Evolutionary conservation across 1,284 basidiomycete species (phyloP).

Genomic region (Ceratorhiza oryzae-sativae): DNA sequence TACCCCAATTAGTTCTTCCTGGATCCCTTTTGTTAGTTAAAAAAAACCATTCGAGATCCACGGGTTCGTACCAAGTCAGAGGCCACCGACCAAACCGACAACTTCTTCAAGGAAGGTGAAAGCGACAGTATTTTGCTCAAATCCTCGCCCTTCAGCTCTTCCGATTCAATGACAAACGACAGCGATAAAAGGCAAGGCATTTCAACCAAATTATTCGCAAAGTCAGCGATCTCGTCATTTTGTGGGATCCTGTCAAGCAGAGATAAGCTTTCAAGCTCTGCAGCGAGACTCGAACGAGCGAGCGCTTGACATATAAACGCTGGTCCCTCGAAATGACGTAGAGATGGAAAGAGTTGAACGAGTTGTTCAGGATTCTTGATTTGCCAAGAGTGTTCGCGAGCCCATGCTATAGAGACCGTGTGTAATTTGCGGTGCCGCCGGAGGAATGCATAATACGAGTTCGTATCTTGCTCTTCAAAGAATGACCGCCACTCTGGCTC

Average conservation of each 20-base stretch:
- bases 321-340: conserved; percentile 23
- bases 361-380: neutral
- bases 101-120: neutral
- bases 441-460: neutral
- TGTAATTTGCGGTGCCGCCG: neutral
- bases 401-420: conserved; percentile 5
- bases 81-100: neutral
- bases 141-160: neutral
- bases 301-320: conserved; percentile 15
- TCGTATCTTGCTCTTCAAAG: neutral
- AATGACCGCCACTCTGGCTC: conserved; percentile 1
- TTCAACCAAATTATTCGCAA: neutral
- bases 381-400: conserved; percentile 1
- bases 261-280: conserved; percentile 13
- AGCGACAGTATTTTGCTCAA: neutral
- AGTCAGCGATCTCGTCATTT: neutral
- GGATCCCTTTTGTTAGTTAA: neutral
- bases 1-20: neutral
- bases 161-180: neutral
- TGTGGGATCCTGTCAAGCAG: neutral
- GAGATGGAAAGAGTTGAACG: conserved; percentile 7
- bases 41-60: neutral
- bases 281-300: neutral
- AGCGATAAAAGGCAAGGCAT: conserved; percentile 7
- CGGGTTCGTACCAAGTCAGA: neutral